These are phyloP conservation scores for Bombardia bombarda DNA, from an alignment of 495 filamentous ascomycete species.

Conservation along the genomic window DNA sequence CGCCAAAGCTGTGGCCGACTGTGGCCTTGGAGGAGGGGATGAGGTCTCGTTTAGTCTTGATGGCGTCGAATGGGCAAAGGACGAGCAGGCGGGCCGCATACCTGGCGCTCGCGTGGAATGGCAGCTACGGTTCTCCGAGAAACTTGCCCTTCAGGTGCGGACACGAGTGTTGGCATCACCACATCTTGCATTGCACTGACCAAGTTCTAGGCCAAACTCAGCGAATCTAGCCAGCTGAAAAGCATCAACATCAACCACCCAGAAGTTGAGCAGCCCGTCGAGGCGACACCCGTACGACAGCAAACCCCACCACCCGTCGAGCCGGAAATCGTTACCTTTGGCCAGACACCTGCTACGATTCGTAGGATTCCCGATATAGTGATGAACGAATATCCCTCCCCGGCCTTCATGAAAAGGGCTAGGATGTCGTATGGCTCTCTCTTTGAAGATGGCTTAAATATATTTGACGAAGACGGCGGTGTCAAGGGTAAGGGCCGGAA, in stretches of 20 bases:
- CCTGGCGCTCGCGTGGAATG: slow-evolving; percentile 67
- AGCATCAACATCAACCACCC: slow-evolving; percentile 42
- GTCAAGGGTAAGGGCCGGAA: slow-evolving; percentile 60
- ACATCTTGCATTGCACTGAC: slow-evolving; percentile 5
- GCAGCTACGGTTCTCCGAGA: slow-evolving; percentile 56
- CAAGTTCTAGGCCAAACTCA: slow-evolving; percentile 18
- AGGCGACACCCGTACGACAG: slow-evolving; percentile 1
- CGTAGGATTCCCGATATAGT: slow-evolving; percentile 15
- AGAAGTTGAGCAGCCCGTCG: slow-evolving; percentile 4
- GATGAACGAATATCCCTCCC: slow-evolving; percentile 55
- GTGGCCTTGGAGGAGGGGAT: slow-evolving; percentile 68
- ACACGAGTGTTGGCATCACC: background rate
- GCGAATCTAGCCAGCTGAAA: slow-evolving; percentile 26
- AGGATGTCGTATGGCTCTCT: slow-evolving; percentile 53
- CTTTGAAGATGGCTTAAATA: slow-evolving; percentile 51
- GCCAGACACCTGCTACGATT: slow-evolving; percentile 1
- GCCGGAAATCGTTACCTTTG: background rate
- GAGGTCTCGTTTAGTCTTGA: slow-evolving; percentile 59
- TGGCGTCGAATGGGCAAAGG: slow-evolving; percentile 50
- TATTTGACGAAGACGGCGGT: slow-evolving; percentile 65
- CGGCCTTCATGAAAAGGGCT: slow-evolving; percentile 63
- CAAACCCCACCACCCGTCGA: slow-evolving; percentile 3
- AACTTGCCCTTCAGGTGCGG: slow-evolving; percentile 52
- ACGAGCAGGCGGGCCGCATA: slow-evolving; percentile 45
- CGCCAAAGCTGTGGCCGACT: slow-evolving; percentile 60